These are phyloP conservation scores for Tylopilus plumbeoviolaceoides DNA, from an alignment of 768 basidiomycete genomes.

Conservation along the genomic window DNA sequence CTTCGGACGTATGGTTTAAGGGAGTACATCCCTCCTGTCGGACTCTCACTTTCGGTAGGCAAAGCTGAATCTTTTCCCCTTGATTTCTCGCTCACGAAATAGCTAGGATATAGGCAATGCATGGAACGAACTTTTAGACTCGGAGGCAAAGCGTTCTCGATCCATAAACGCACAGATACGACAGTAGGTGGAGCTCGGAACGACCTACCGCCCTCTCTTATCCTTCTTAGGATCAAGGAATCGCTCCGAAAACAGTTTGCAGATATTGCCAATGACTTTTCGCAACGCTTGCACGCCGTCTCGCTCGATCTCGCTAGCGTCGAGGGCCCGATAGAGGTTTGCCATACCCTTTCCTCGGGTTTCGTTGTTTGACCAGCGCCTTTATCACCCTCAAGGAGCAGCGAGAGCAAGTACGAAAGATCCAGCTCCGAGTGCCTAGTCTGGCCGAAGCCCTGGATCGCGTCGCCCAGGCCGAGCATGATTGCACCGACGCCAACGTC, in stretches of 20 bases:
- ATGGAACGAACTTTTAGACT: constrained; percentile 69
- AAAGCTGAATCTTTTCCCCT: neutral
- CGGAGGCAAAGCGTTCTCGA: constrained; percentile 73
- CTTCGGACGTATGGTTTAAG: constrained; percentile 83
- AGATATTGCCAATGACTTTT: constrained; percentile 70
- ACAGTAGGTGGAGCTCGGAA: constrained; percentile 51
- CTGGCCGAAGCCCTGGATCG: constrained; percentile 54
- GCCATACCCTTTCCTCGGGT: constrained; percentile 7
- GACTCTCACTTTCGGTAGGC: constrained; percentile 57
- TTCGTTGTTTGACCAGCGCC: constrained; percentile 5
- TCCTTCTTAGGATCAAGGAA: constrained; percentile 68
- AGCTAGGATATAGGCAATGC: constrained; percentile 64
- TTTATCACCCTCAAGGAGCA: constrained; percentile 52
- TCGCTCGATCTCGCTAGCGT: constrained; percentile 71
- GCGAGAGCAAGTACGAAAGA: constrained; percentile 58
- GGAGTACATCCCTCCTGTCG: constrained; percentile 76
- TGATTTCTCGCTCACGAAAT: constrained; percentile 7
- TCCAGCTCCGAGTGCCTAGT: constrained; percentile 64
- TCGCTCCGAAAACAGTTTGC: constrained; percentile 74
- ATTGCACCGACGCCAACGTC: constrained; percentile 83
- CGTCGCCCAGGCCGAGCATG: constrained; percentile 64
- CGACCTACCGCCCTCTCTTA: constrained; percentile 1
- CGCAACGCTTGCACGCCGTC: constrained; percentile 58
- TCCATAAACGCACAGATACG: constrained; percentile 88
- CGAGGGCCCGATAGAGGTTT: constrained; percentile 72